phyloP scores from a whole-genome alignment of 176 grass and related monocot genomes.

The Oryza australiensis region DNA sequence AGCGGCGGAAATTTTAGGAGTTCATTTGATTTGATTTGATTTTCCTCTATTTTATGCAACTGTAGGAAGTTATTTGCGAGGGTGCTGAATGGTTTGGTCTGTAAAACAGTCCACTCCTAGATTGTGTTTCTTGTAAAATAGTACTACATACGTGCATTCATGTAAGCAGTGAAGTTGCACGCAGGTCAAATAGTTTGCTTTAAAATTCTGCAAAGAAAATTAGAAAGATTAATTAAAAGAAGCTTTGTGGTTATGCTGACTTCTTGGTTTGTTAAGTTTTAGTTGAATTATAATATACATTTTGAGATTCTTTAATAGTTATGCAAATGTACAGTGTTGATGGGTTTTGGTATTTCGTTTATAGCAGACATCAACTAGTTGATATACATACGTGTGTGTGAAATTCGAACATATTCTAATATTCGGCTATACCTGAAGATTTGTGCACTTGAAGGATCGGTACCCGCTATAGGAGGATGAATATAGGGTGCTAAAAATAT shows the following conservation, averaged over 20 bases:
- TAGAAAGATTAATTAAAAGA: neutral
- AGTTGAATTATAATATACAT: neutral
- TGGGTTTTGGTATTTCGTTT: neutral
- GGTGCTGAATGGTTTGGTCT: neutral
- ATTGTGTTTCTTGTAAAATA: neutral
- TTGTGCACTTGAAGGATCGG: too few relatives aligned
- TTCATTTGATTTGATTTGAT: too few relatives aligned
- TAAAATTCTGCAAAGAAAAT: neutral
- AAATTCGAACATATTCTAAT: too few relatives aligned
- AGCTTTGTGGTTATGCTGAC: neutral
- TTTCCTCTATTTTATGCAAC: too few relatives aligned
- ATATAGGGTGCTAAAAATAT: too few relatives aligned
- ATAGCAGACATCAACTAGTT: too few relatives aligned
- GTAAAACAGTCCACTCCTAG: too few relatives aligned
- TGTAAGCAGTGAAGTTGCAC: conserved; percentile 14
- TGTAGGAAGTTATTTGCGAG: neutral
- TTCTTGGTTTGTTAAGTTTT: neutral
- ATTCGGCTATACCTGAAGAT: too few relatives aligned
- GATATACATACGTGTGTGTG: too few relatives aligned
- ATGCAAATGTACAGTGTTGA: neutral
- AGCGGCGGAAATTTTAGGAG: too few relatives aligned
- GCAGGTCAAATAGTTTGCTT: neutral
- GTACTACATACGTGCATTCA: neutral
- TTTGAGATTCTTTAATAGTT: neutral
- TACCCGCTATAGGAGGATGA: too few relatives aligned